These are phyloP conservation scores for Septoria petroselini DNA, from an alignment of 2,329 filamentous ascomycete genomes.

Conservation along the genomic window DNA sequence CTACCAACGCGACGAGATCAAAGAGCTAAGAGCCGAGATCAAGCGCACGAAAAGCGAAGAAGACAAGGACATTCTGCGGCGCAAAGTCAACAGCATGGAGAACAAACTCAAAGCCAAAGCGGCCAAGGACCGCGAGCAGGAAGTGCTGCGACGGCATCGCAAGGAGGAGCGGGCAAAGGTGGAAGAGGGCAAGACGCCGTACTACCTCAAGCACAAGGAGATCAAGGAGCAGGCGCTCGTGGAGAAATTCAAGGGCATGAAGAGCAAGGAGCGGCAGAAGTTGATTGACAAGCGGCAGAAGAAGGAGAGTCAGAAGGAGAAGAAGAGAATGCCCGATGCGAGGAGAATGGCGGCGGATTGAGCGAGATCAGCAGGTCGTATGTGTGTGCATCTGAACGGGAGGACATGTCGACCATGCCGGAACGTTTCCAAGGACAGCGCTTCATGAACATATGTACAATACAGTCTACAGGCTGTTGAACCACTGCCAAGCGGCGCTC, in stretches of 20 bases:
- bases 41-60: conserved; percentile 63
- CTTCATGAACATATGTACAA: too few relatives aligned
- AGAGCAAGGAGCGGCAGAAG: conserved; percentile 77
- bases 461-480: too few relatives aligned
- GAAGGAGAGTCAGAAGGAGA: conserved; percentile 83
- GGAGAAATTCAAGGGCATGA: conserved; percentile 78
- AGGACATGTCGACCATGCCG: too few relatives aligned
- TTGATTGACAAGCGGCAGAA: conserved; percentile 83
- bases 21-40: conserved; percentile 65
- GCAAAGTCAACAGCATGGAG: conserved; percentile 73
- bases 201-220: conserved; percentile 86
- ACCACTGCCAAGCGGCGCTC: too few relatives aligned
- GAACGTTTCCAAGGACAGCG: too few relatives aligned
- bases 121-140: conserved; percentile 65
- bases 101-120: conserved; percentile 69
- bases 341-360: conserved; percentile 32
- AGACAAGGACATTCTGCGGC: conserved; percentile 68
- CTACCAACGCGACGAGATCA: conserved; percentile 81
- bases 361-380: not conserved
- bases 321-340: conserved; percentile 55
- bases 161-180: conserved; percentile 80
- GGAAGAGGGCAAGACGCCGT: conserved; percentile 84
- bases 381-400: too few relatives aligned
- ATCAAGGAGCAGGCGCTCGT: conserved; percentile 81
- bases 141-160: conserved; percentile 71